A percentile compares a stretch with the other conserved stretches of the same genome.
phyloP scores from a whole-genome alignment of 2,329 filamentous ascomycete species.

The Coleophoma eucalyptorum region DNA sequence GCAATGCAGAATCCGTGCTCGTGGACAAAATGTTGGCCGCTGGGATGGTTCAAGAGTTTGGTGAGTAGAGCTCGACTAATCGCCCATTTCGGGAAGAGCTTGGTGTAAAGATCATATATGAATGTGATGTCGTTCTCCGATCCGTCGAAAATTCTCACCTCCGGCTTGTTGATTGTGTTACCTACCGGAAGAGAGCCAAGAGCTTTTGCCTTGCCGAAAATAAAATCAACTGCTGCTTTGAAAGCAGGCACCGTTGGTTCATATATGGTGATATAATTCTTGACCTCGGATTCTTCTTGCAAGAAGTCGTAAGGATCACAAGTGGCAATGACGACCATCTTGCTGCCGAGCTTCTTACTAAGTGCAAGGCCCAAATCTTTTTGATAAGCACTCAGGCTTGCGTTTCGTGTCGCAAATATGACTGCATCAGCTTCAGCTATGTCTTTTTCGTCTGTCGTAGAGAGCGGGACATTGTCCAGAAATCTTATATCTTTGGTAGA shows the following conservation, averaged over 20 bases:
- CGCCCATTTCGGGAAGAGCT: conserved; percentile 31
- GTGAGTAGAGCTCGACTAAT: conserved; percentile 24
- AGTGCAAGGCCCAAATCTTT: conserved; percentile 29
- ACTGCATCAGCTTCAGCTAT: conserved; percentile 33
- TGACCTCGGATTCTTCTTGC: conserved; percentile 24
- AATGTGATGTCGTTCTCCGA: conserved; percentile 24
- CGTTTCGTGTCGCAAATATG: conserved; percentile 36
- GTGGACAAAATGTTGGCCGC: conserved; percentile 32
- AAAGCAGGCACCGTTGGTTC: conserved; percentile 39
- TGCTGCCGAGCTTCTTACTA: conserved; percentile 20
- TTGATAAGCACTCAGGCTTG: conserved; percentile 32
- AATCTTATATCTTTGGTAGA: conserved; percentile 28
- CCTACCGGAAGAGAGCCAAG: conserved; percentile 33
- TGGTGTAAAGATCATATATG: conserved; percentile 29
- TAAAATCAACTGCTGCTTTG: conserved; percentile 30
- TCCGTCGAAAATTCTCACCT: conserved; percentile 13
- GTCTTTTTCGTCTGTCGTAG: conserved; percentile 24
- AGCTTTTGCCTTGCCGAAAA: conserved; percentile 30
- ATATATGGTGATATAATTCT: conserved; percentile 39
- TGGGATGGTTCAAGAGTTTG: conserved; percentile 21
- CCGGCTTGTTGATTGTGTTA: conserved; percentile 8
- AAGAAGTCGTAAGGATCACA: conserved; percentile 41
- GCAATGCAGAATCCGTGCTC: conserved; percentile 34
- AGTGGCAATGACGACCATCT: conserved; percentile 34
- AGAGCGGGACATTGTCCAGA: conserved; percentile 24